Evolutionary conservation across 2,329 filamentous ascomycete species (phyloP).

Genomic region (Gliomastix tumulicola): DNA sequence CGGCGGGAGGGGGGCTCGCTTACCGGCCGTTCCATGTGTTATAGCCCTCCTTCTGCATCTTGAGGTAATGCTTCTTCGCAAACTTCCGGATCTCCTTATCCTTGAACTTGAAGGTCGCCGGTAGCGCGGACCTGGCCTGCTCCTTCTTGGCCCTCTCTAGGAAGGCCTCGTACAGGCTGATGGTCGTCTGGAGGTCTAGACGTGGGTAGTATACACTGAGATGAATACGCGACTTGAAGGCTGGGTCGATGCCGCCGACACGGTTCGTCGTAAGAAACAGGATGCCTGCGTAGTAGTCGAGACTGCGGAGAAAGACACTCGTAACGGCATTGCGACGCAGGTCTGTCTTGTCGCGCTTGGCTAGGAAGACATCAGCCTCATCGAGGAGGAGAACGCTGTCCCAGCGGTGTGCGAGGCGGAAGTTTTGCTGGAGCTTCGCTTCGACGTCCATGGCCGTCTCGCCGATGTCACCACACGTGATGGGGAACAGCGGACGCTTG

Average conservation of each 20-base stretch:
- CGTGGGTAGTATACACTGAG: constrained; percentile 31
- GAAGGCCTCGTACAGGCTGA: constrained; percentile 5
- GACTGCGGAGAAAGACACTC: constrained; percentile 39
- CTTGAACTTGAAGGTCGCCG: constrained; percentile 10
- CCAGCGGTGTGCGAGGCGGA: constrained; percentile 40
- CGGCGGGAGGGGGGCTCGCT: not conserved
- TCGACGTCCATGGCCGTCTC: constrained; percentile 29
- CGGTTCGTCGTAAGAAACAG: constrained; percentile 46
- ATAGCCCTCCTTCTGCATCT: constrained; percentile 2
- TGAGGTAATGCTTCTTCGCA: constrained; percentile 20
- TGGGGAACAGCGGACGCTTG: constrained; percentile 40
- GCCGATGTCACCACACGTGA: constrained; percentile 43
- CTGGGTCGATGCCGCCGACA: constrained; percentile 41
- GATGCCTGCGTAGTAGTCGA: constrained; percentile 43
- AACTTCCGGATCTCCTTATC: constrained; percentile 26
- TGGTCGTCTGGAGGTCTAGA: constrained; percentile 6
- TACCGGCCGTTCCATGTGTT: constrained; percentile 12
- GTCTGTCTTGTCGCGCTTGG: constrained; percentile 35
- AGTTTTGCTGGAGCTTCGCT: constrained; percentile 35
- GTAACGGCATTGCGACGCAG: constrained; percentile 39
- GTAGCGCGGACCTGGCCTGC: not conserved
- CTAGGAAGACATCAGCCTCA: constrained; percentile 54
- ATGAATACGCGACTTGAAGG: constrained; percentile 41
- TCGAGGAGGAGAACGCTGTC: constrained; percentile 48
- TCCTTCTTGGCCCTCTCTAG: constrained; percentile 5